phyloP scores from a whole-genome alignment of 1,139 yeast genomes.

The Pichia sp. region DNA sequence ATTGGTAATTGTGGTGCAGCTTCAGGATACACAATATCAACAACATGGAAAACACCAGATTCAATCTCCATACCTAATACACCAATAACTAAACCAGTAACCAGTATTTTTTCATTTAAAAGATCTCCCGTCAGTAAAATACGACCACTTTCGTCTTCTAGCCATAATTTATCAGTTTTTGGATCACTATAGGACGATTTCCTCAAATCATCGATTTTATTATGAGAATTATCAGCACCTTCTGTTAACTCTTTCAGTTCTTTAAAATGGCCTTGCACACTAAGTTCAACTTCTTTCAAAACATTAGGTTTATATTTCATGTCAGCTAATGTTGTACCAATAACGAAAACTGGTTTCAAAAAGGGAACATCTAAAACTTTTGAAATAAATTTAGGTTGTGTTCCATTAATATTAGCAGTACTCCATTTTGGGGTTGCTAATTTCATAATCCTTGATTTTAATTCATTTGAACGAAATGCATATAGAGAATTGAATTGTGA shows the following conservation, averaged over 20 bases:
- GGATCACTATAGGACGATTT: conserved; percentile 44
- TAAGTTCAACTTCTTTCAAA: conserved; percentile 68
- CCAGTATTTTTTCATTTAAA: conserved; percentile 42
- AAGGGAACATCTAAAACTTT: conserved; percentile 74
- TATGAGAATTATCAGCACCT: conserved; percentile 12
- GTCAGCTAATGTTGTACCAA: conserved; percentile 84
- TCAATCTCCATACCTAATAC: conserved; percentile 79
- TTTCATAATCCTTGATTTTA: conserved; percentile 49
- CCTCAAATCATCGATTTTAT: conserved; percentile 26
- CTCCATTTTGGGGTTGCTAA: conserved; percentile 48
- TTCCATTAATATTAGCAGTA: conserved; percentile 40
- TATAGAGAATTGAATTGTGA: conserved; percentile 75
- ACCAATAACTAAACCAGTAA: conserved; percentile 85
- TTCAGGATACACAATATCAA: conserved; percentile 71
- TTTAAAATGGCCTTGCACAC: conserved; percentile 48
- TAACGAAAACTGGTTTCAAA: conserved; percentile 75
- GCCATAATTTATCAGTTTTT: conserved; percentile 54
- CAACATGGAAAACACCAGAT: conserved; percentile 79
- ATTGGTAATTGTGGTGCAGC: conserved; percentile 46
- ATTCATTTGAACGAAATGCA: conserved; percentile 49
- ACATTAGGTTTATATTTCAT: conserved; percentile 81
- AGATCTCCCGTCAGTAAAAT: conserved; percentile 66
- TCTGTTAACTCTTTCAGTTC: conserved; percentile 15
- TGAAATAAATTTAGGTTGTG: conserved; percentile 37
- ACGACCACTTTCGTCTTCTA: conserved; percentile 94